Percentiles rank a stretch among this genome's conserved stretches.
Conservation (phyloP, 2,329 filamentous ascomycete species). For the Zymoseptoria ardabiliae region DNA sequence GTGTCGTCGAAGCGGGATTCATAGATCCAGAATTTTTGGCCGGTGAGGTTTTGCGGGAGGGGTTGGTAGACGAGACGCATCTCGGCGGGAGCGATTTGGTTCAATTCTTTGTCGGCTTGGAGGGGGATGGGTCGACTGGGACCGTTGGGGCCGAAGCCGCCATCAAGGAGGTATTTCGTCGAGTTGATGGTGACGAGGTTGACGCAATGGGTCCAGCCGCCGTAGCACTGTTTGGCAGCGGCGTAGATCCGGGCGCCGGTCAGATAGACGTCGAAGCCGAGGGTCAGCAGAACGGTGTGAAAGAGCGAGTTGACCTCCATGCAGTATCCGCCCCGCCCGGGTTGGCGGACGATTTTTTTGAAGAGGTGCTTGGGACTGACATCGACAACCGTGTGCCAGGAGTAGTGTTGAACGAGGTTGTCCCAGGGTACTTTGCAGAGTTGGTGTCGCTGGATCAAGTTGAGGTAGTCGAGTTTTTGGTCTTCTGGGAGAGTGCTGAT, state of each 20-base stretch:
- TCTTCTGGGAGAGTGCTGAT: slow-evolving; percentile 12
- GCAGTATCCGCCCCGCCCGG: slow-evolving; percentile 51
- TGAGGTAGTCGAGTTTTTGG: slow-evolving; percentile 18
- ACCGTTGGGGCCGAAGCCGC: slow-evolving; percentile 40
- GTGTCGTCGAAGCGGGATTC: slow-evolving; percentile 29
- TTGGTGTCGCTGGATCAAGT: slow-evolving; percentile 31
- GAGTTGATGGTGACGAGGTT: slow-evolving; percentile 33
- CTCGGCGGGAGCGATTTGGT: slow-evolving; percentile 16
- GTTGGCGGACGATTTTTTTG: slow-evolving; percentile 43
- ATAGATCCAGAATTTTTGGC: slow-evolving; percentile 38
- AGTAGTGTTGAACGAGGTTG: slow-evolving; percentile 50
- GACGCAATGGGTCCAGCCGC: slow-evolving; percentile 36
- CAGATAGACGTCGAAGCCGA: slow-evolving; percentile 43
- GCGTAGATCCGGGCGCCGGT: slow-evolving; percentile 34
- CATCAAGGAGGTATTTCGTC: slow-evolving; percentile 30
- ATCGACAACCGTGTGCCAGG: slow-evolving; percentile 40
- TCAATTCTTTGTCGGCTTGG: slow-evolving; percentile 10
- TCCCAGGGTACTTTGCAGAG: slow-evolving; percentile 49
- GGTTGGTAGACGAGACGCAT: slow-evolving; percentile 14
- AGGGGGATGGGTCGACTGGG: slow-evolving; percentile 34
- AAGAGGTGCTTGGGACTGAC: slow-evolving; percentile 45
- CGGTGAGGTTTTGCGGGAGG: slow-evolving; percentile 15
- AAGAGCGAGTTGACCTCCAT: slow-evolving; percentile 54
- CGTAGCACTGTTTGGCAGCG: slow-evolving; percentile 5
- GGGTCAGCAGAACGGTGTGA: slow-evolving; percentile 42